phyloP scores from a whole-genome alignment of 371 early-diverging fungal species.

The Mortierella polycephala region DNA sequence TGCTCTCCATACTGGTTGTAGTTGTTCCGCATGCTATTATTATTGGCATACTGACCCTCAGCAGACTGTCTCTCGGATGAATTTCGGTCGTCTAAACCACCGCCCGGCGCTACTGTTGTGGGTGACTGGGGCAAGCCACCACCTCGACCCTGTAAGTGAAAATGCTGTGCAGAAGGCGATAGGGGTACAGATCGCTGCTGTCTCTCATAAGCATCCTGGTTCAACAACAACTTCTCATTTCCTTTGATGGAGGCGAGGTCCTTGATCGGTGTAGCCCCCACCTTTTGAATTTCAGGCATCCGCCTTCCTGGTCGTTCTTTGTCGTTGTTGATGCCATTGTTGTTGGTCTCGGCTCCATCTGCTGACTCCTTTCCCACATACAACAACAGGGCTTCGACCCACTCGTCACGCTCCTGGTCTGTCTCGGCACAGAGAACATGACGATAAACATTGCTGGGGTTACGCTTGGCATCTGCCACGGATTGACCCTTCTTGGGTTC shows the following conservation, averaged over 20 bases:
- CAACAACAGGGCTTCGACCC: conserved; percentile 76
- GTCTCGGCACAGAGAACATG: conserved; percentile 91
- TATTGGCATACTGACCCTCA: conserved; percentile 21
- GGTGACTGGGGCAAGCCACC: conserved; percentile 28
- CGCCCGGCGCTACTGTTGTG: conserved; percentile 1
- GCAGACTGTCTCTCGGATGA: conserved; percentile 27
- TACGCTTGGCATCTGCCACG: conserved; percentile 56
- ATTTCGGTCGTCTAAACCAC: conserved; percentile 23
- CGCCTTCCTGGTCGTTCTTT: conserved; percentile 60
- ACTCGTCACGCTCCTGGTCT: conserved; percentile 87
- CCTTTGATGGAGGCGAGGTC: conserved; percentile 37
- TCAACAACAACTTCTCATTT: conserved; percentile 47
- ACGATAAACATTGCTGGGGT: conserved; percentile 63
- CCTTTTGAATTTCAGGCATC: conserved; percentile 52
- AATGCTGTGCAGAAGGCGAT: conserved; percentile 22
- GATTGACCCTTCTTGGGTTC: conserved; percentile 75
- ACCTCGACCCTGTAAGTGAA: conserved; percentile 8
- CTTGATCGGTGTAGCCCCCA: conserved; percentile 45
- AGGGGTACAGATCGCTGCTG: conserved; percentile 40
- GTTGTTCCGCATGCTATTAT: conserved; percentile 10
- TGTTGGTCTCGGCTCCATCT: conserved; percentile 43
- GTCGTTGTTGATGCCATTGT: conserved; percentile 57
- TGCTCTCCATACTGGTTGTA: conserved; percentile 28
- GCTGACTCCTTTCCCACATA: conserved; percentile 57
- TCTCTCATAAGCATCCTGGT: conserved; percentile 49